Conservation (phyloP, 2,329 filamentous ascomycete species). For the Lecanoromycetidae sp. region DNA sequence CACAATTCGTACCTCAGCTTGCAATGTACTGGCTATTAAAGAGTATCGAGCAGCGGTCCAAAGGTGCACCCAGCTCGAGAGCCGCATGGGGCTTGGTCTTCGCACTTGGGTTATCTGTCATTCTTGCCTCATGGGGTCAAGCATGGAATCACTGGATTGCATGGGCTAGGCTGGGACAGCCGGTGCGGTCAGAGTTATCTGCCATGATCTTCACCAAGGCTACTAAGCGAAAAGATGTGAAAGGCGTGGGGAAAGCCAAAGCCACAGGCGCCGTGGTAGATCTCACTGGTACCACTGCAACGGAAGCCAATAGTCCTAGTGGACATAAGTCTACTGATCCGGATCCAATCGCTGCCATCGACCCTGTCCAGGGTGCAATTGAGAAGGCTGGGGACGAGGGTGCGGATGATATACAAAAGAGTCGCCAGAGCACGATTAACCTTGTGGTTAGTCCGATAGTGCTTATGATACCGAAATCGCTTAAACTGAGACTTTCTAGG, state of each 20-base stretch:
- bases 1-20: constrained; percentile 61
- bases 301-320: not conserved
- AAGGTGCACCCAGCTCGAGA: constrained; percentile 35
- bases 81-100: constrained; percentile 58
- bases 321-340: not conserved
- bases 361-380: not conserved
- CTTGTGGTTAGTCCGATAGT: constrained; percentile 44
- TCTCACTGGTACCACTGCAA: not conserved
- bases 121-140: constrained; percentile 48
- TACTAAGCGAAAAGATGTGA: constrained; percentile 65
- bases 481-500: not conserved
- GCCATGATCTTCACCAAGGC: constrained; percentile 66
- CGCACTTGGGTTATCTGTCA: constrained; percentile 47
- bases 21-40: constrained; percentile 54
- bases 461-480: not conserved
- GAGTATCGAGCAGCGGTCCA: constrained; percentile 46
- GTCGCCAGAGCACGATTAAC: constrained; percentile 61
- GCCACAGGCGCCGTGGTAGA: not conserved
- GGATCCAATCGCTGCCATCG: not conserved
- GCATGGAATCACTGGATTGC: constrained; percentile 56
- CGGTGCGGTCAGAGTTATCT: constrained; percentile 57
- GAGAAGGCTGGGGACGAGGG: constrained; percentile 30
- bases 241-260: constrained; percentile 39
- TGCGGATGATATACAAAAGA: constrained; percentile 40
- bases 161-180: constrained; percentile 50